Percentiles rank a stretch among this genome's conserved stretches.
Evolutionary conservation across 345 rosid genomes (phyloP).

Genomic region (Clarkia xantiana): DNA sequence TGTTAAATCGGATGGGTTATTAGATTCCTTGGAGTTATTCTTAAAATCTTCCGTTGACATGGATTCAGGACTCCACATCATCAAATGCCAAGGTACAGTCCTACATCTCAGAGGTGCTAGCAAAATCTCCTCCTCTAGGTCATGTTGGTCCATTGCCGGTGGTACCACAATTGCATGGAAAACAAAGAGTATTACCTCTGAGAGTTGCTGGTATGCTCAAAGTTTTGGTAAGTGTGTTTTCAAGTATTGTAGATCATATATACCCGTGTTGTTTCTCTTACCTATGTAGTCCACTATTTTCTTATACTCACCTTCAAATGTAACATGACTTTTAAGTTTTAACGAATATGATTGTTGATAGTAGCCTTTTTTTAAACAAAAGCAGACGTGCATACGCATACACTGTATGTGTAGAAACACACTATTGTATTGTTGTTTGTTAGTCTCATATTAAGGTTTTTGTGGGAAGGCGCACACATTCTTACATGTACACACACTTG

Average conservation of each 20-base stretch:
- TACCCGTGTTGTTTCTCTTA: too few species aligned
- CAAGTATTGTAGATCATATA: not conserved
- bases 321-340: too few species aligned
- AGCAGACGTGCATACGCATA: too few species aligned
- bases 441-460: too few species aligned
- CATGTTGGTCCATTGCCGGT: conserved; percentile 30
- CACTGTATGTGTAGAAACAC: too few species aligned
- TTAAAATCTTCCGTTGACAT: conserved; percentile 1
- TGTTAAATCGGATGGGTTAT: conserved; percentile 5
- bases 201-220: conserved; percentile 85
- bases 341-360: too few species aligned
- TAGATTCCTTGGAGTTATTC: not conserved
- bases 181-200: conserved; percentile 52
- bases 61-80: conserved; percentile 33
- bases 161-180: conserved; percentile 54
- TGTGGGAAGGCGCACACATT: too few species aligned
- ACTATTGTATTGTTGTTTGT: too few species aligned
- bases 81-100: conserved; percentile 45
- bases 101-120: conserved; percentile 51
- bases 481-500: not conserved
- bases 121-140: conserved; percentile 42
- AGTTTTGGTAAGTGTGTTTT: conserved; percentile 49
- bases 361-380: too few species aligned
- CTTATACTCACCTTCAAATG: too few species aligned
- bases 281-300: too few species aligned